Percentiles rank a stretch among this genome's conserved stretches.
phyloP scores from a whole-genome alignment of 139 green algal species.

The Picochlorum sp. region DNA sequence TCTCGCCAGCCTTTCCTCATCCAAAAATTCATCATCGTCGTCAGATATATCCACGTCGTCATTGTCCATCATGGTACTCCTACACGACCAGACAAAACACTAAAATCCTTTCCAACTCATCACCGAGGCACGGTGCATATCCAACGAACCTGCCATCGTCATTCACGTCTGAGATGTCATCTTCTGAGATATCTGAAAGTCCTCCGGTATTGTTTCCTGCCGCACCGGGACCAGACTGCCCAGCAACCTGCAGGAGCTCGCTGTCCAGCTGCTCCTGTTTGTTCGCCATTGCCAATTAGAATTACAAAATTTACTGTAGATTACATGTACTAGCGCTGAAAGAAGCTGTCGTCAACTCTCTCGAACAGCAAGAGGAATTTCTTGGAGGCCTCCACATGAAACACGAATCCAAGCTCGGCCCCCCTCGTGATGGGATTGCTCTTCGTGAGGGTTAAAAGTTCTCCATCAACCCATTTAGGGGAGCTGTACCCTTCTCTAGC shows the following conservation, averaged over 20 bases:
- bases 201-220: neutral
- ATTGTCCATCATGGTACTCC: neutral
- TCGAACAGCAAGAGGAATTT: slow-evolving; percentile 24
- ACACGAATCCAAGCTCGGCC: slow-evolving; percentile 84
- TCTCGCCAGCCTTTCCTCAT: slow-evolving; percentile 25
- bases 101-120: neutral
- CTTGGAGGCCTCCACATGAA: slow-evolving; percentile 10
- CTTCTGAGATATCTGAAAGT: neutral
- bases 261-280: too few species aligned
- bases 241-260: too few species aligned
- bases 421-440: slow-evolving; percentile 33
- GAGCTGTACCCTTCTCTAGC: slow-evolving; percentile 36
- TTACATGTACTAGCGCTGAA: neutral
- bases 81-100: neutral
- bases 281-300: too few species aligned
- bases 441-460: slow-evolving; percentile 74
- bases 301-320: neutral
- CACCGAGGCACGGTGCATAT: neutral
- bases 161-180: slow-evolving; percentile 7
- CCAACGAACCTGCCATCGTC: neutral
- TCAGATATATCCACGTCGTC: slow-evolving; percentile 20
- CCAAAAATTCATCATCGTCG: slow-evolving; percentile 22
- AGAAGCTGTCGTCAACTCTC: neutral
- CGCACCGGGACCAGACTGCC: too few species aligned
- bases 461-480: slow-evolving; percentile 77